Conservation (phyloP, 495 filamentous ascomycete species). For the Darksidea phi region DNA sequence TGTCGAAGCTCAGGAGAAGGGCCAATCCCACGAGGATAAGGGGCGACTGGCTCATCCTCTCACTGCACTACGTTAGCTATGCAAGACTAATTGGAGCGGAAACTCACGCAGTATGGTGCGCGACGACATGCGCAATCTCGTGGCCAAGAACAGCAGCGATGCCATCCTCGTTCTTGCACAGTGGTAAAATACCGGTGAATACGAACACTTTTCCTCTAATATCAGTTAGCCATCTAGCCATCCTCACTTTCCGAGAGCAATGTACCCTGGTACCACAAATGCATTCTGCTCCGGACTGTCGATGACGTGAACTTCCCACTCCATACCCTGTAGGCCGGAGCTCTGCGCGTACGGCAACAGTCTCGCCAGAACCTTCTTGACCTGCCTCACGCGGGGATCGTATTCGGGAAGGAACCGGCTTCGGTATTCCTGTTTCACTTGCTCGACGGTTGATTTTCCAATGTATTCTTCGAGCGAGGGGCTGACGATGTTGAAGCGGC, state of each 20-base stretch:
- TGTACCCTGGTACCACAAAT: slow-evolving; percentile 77
- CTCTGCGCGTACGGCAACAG: slow-evolving; percentile 59
- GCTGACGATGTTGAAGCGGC: slow-evolving; percentile 76
- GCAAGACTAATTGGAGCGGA: background rate
- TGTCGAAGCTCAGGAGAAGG: slow-evolving; percentile 53
- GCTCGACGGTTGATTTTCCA: slow-evolving; percentile 35
- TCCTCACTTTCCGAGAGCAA: background rate
- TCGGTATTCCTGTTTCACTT: slow-evolving; percentile 44
- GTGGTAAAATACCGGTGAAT: slow-evolving; percentile 72
- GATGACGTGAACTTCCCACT: slow-evolving; percentile 88
- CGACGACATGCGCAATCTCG: slow-evolving; percentile 91
- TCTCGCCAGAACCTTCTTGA: slow-evolving; percentile 66
- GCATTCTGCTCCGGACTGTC: slow-evolving; percentile 70
- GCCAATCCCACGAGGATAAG: slow-evolving; percentile 55
- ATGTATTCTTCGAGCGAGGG: slow-evolving; percentile 54
- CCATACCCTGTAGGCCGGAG: slow-evolving; percentile 57
- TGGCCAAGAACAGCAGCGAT: slow-evolving; percentile 85
- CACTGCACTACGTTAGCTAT: slow-evolving; percentile 37
- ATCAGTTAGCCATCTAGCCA: slow-evolving; percentile 15
- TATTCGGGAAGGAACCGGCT: slow-evolving; percentile 52
- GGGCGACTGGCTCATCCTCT: slow-evolving; percentile 67
- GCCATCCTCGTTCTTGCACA: slow-evolving; percentile 69
- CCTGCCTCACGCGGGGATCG: slow-evolving; percentile 54
- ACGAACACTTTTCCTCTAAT: slow-evolving; percentile 85
- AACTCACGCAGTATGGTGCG: slow-evolving; percentile 62